Conservation (phyloP, 441 rosid species). For the Brassica balearica region DNA sequence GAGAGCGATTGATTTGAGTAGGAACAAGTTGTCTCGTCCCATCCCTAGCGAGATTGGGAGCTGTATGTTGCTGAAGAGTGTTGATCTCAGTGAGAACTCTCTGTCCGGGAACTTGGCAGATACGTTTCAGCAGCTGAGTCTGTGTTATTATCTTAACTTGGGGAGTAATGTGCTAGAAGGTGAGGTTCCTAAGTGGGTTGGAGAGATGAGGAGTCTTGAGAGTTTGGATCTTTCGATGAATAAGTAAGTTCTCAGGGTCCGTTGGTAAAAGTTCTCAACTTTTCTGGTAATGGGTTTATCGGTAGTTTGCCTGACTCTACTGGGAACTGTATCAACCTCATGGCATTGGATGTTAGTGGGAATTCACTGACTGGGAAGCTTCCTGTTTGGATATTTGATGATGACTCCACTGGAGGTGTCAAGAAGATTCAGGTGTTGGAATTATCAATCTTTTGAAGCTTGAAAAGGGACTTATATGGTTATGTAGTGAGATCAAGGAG, state of each 20-base stretch:
- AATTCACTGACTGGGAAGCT: slow-evolving; percentile 67
- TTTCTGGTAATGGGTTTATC: slow-evolving; percentile 60
- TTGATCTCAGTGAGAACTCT: slow-evolving; percentile 66
- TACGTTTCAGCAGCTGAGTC: slow-evolving; percentile 59
- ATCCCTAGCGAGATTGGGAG: slow-evolving; percentile 66
- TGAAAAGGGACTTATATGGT: no score
- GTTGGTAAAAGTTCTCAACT: slow-evolving; percentile 73
- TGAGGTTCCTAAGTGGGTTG: slow-evolving; percentile 61
- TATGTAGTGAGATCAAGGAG: no score
- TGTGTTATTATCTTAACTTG: slow-evolving; percentile 57
- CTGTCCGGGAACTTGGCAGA: slow-evolving; percentile 60
- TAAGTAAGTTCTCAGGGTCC: slow-evolving; percentile 61
- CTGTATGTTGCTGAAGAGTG: slow-evolving; percentile 57
- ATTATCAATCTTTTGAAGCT: slow-evolving; percentile 40
- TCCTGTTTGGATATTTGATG: slow-evolving; percentile 72
- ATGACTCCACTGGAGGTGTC: neutral
- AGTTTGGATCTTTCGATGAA: slow-evolving; percentile 81
- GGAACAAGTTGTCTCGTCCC: slow-evolving; percentile 53
- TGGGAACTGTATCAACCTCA: slow-evolving; percentile 58
- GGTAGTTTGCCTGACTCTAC: slow-evolving; percentile 72
- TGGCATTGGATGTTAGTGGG: slow-evolving; percentile 68
- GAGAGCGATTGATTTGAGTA: slow-evolving; percentile 57
- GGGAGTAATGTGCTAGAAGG: slow-evolving; percentile 56
- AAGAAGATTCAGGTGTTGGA: slow-evolving; percentile 65
- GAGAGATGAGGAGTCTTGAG: slow-evolving; percentile 64